Base-by-base conservation (phyloP, 2,329 filamentous ascomycete genomes). In the Aspergillus persii region DNA sequence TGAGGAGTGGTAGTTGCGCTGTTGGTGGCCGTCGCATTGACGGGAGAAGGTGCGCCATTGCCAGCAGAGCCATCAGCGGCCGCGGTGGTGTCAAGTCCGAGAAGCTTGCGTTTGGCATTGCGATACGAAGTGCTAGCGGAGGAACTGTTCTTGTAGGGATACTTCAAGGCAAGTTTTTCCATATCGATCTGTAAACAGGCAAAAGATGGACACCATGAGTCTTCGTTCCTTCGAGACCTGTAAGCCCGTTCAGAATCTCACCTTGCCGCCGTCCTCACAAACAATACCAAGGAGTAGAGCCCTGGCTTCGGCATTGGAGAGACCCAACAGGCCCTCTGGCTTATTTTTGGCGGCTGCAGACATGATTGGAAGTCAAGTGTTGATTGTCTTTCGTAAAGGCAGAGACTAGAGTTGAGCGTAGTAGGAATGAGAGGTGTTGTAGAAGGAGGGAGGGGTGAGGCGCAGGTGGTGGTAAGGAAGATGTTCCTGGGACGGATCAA, bases 31-130 rank as follows among this genome's bases (percentile, higher is more conserved):
- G 54, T 47, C 3, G 56, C 27, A 12, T 57, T 48, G 8, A 52
- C 30, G 26, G 55, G 31, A 12, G 59, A 41, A 11, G 36, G 12
- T 3, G 12, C 15, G 15, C 4, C 4, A 15, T n/a, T 50, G 18
- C 50, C 54, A 27, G 46, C 9, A 29, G 56, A 50, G 33, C 18
- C 31, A 8, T 57, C 57, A 6, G 30, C 27, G 12, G 12, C 29
- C 5, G 6, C 8, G 1, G 26, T 50, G 9, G 49, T 8, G 49
- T 57, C 59, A 6, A 54, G 31, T 0, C 63, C 62, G 4, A 66
- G 15, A 48, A 80, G 57, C 63, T 77, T 79, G 59, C 73, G 74
- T 57, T 71, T 77, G 9, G 75, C 69, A 9, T 67, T 68, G 39
- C 66, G 63, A 61, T 74, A 80, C 15, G 70, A 61, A n/a, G 72